A percentile compares a stretch with the other conserved stretches of the same genome.
These are phyloP conservation scores for Skeletonema menzelii DNA, from an alignment of 108 stramenopile species.

Conservation along the genomic window DNA sequence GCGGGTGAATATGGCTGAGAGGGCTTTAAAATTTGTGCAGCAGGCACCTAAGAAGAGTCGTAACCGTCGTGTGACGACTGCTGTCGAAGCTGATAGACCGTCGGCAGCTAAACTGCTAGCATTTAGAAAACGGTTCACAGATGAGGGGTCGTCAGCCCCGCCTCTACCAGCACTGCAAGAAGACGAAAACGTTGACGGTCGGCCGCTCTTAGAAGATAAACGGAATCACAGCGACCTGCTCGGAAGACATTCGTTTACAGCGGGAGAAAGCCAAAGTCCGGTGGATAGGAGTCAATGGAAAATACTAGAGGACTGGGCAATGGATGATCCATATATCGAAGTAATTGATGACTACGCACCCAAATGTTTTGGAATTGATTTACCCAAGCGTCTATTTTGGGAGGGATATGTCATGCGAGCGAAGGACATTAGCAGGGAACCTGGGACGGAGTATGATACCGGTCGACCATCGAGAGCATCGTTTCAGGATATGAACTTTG, in stretches of 20 bases:
- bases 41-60: background rate
- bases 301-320: constrained; percentile 35
- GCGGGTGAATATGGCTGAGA: constrained; percentile 5
- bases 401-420: constrained; percentile 53
- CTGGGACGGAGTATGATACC: constrained; percentile 51
- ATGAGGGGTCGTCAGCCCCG: background rate
- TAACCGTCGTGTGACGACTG: background rate
- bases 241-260: background rate
- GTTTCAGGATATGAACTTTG: constrained; percentile 75
- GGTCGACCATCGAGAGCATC: constrained; percentile 61
- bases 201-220: background rate
- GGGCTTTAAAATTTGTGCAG: background rate
- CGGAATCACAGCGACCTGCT: background rate
- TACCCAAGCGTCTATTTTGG: constrained; percentile 72
- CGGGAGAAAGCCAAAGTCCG: background rate
- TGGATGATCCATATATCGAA: constrained; percentile 41
- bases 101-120: background rate
- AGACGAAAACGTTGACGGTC: background rate
- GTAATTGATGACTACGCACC: constrained; percentile 54
- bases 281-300: background rate
- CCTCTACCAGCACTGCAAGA: background rate
- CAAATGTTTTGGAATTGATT: constrained; percentile 55
- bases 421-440: constrained; percentile 51
- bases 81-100: background rate
- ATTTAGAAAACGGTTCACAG: background rate